Evolutionary conservation across 495 filamentous ascomycete species (phyloP).

Genomic region (Podospora sp.): DNA sequence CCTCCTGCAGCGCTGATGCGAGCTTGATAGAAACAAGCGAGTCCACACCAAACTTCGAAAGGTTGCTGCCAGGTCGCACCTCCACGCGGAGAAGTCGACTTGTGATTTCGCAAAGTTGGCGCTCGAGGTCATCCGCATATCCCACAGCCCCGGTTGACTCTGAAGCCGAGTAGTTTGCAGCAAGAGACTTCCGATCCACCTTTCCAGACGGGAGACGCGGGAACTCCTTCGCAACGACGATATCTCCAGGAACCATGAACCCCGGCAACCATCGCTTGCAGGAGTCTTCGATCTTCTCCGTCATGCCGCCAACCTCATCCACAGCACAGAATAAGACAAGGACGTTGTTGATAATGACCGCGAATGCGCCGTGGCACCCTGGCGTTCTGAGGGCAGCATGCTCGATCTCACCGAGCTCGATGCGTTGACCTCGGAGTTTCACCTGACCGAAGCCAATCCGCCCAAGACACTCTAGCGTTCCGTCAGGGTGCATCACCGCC

Average conservation of each 20-base stretch:
- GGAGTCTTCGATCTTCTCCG: conserved; percentile 51
- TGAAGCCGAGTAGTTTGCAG: conserved; percentile 53
- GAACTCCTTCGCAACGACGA: conserved; percentile 61
- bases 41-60: conserved; percentile 66
- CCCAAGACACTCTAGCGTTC: conserved; percentile 78
- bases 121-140: conserved; percentile 45
- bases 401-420: conserved; percentile 85
- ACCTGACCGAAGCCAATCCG: conserved; percentile 78
- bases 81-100: conserved; percentile 47
- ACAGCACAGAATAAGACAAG: conserved; percentile 70
- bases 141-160: conserved; percentile 1
- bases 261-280: conserved; percentile 72
- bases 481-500: conserved; percentile 67
- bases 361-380: conserved; percentile 58
- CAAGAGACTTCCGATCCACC: conserved; percentile 66
- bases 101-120: conserved; percentile 51
- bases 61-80: conserved; percentile 41
- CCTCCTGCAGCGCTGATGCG: conserved; percentile 57
- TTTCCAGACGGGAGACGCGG: conserved; percentile 80
- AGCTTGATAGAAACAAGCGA: conserved; percentile 72
- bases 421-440: conserved; percentile 77
- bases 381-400: conserved; percentile 60
- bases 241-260: conserved; percentile 76
- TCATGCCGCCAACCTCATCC: conserved; percentile 30
- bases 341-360: conserved; percentile 59